A percentile compares a stretch with the other conserved stretches of the same genome.
phyloP scores from a whole-genome alignment of 495 filamentous ascomycete species.

The Pyronema domesticum region DNA sequence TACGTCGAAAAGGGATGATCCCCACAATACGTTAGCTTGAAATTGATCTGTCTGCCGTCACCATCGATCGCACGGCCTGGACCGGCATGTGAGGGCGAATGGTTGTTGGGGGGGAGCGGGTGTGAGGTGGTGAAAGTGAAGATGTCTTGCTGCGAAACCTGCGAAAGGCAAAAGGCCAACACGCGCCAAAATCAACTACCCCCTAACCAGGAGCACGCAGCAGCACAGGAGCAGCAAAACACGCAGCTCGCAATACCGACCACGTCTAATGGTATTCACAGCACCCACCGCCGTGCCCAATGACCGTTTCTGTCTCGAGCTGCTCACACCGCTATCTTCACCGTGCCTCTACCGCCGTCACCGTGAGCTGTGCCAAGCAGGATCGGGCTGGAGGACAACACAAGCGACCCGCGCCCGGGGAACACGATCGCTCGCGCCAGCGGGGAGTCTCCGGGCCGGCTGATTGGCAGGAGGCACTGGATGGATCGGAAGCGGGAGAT shows the following conservation, averaged over 20 bases:
- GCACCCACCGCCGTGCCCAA: too few species aligned
- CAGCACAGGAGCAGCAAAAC: background rate
- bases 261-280: too few species aligned
- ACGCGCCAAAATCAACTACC: background rate
- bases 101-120: background rate
- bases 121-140: background rate
- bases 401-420: background rate
- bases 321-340: too few species aligned
- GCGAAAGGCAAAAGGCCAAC: background rate
- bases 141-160: background rate
- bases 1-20: constrained; percentile 1
- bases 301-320: too few species aligned
- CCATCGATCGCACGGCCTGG: constrained; percentile 3
- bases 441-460: too few species aligned
- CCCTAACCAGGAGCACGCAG: background rate
- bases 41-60: constrained; percentile 3
- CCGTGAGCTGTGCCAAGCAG: too few species aligned
- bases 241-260: background rate
- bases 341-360: too few species aligned
- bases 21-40: constrained; percentile 5
- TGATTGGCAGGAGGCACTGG: background rate
- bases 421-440: background rate
- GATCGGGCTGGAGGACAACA: too few species aligned
- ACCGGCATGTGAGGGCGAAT: constrained; percentile 3
- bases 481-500: background rate